Percentiles rank a stretch among this genome's conserved stretches.
Evolutionary conservation across 352 stramenopile genomes (phyloP).

Genomic region (Pythium aristosporum): DNA sequence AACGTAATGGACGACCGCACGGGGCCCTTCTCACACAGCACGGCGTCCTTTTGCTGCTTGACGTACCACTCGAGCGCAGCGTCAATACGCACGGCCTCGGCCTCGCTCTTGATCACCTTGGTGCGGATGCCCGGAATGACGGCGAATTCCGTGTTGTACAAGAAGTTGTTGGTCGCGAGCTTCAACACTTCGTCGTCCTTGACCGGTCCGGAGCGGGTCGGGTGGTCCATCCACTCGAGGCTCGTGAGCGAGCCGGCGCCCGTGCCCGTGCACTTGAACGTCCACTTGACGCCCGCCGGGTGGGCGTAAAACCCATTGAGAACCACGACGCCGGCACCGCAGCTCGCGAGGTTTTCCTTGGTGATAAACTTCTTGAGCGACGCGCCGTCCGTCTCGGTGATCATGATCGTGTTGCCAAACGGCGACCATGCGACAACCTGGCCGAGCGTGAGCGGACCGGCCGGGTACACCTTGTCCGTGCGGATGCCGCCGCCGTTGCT

Average conservation of each 20-base stretch:
- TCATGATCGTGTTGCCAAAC: conserved; percentile 67
- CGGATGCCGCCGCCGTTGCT: conserved; percentile 73
- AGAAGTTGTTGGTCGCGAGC: conserved; percentile 53
- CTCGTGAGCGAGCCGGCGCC: conserved; percentile 38
- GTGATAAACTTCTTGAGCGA: conserved; percentile 64
- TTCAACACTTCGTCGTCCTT: conserved; percentile 58
- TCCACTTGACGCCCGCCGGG: conserved; percentile 64
- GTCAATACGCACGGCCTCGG: conserved; percentile 52
- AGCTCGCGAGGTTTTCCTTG: conserved; percentile 47
- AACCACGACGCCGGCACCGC: conserved; percentile 41
- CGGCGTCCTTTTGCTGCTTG: conserved; percentile 21
- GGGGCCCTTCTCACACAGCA: conserved; percentile 27
- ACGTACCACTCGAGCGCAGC: conserved; percentile 46
- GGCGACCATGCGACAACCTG: conserved; percentile 63
- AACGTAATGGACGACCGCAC: conserved; percentile 26
- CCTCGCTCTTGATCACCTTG: conserved; percentile 41
- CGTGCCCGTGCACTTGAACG: conserved; percentile 53
- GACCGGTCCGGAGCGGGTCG: conserved; percentile 44
- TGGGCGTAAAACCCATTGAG: conserved; percentile 72
- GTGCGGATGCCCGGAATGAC: conserved; percentile 35
- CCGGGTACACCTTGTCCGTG: conserved; percentile 54
- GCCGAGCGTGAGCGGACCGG: conserved; percentile 48
- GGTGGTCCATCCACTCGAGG: conserved; percentile 60
- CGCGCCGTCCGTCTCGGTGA: conserved; percentile 51
- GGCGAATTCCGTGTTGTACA: conserved; percentile 56